Evolutionary conservation across 2,329 filamentous ascomycete species (phyloP).

Genomic region (Lachnellula arida): DNA sequence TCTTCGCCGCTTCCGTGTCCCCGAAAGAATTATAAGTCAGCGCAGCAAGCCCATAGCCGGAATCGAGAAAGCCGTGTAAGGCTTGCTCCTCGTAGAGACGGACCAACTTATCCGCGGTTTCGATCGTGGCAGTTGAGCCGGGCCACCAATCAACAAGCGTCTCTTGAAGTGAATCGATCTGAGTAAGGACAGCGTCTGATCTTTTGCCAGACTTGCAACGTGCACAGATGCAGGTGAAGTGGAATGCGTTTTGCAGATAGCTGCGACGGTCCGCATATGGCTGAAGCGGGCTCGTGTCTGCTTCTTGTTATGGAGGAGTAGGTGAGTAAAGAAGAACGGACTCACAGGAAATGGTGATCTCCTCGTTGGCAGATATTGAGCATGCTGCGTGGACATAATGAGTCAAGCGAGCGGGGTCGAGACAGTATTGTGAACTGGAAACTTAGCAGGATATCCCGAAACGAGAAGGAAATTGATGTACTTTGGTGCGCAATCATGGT

Average conservation of each 20-base stretch:
- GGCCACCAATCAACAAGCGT: constrained; percentile 2
- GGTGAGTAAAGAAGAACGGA: background rate
- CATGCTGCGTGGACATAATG: constrained; percentile 37
- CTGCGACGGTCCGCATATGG: constrained; percentile 28
- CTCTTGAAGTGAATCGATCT: constrained; percentile 31
- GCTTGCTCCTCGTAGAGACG: constrained; percentile 34
- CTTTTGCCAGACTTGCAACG: constrained; percentile 30
- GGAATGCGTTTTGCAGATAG: constrained; percentile 32
- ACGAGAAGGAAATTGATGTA: constrained; percentile 20
- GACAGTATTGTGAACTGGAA: constrained; percentile 24
- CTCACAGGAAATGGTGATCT: constrained; percentile 37
- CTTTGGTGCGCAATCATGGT: constrained; percentile 41
- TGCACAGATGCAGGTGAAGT: constrained; percentile 38
- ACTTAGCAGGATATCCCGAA: background rate
- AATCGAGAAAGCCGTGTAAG: constrained; percentile 36
- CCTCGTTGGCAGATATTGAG: constrained; percentile 33
- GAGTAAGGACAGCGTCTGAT: constrained; percentile 31
- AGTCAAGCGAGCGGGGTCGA: constrained; percentile 33
- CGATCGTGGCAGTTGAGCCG: constrained; percentile 12
- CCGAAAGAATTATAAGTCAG: constrained; percentile 36
- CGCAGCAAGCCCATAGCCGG: constrained; percentile 37
- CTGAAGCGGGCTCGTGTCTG: constrained; percentile 35
- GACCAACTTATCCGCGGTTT: constrained; percentile 32
- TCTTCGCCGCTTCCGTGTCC: constrained; percentile 27
- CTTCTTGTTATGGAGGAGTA: background rate